These are phyloP conservation scores for Waitea zeae DNA, from an alignment of 1,284 basidiomycete genomes.

Conservation along the genomic window DNA sequence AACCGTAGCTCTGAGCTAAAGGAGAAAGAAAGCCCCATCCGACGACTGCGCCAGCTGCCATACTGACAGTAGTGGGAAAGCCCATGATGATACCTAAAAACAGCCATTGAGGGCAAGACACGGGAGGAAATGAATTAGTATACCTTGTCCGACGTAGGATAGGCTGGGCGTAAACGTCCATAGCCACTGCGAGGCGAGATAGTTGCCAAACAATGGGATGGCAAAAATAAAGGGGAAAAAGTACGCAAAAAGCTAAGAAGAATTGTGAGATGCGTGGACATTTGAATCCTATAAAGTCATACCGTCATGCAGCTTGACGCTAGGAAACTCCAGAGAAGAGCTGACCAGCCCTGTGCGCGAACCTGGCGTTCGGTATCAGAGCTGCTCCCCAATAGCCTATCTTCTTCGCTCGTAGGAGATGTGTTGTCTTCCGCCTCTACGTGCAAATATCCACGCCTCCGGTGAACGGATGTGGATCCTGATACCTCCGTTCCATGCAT, in stretches of 20 bases:
- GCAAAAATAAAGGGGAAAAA: slow-evolving; percentile 87
- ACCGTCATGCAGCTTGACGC: slow-evolving; percentile 61
- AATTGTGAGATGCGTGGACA: background rate
- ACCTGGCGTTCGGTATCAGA: too few species aligned
- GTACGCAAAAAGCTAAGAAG: slow-evolving; percentile 49
- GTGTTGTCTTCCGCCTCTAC: too few species aligned
- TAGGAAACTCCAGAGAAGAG: slow-evolving; percentile 59
- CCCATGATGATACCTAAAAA: slow-evolving; percentile 88
- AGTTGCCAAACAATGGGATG: slow-evolving; percentile 78
- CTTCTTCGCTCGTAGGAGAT: too few species aligned
- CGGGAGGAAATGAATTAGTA: background rate
- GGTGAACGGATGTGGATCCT: too few species aligned
- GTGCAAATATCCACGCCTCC: too few species aligned
- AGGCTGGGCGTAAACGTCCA: slow-evolving; percentile 92
- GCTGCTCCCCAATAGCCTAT: too few species aligned
- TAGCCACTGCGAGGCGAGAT: slow-evolving; percentile 78
- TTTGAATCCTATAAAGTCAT: slow-evolving; percentile 12
- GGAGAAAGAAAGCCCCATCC: slow-evolving; percentile 91
- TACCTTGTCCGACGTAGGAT: slow-evolving; percentile 81
- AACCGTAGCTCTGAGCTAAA: slow-evolving; percentile 62
- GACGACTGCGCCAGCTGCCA: slow-evolving; percentile 92
- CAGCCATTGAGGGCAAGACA: background rate
- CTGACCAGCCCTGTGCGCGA: slow-evolving; percentile 52
- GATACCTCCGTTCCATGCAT: too few species aligned
- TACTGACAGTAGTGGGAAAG: slow-evolving; percentile 82